These are phyloP conservation scores for Hanseniaspora clermontiae DNA, from an alignment of 805 yeast genomes.

Conservation along the genomic window DNA sequence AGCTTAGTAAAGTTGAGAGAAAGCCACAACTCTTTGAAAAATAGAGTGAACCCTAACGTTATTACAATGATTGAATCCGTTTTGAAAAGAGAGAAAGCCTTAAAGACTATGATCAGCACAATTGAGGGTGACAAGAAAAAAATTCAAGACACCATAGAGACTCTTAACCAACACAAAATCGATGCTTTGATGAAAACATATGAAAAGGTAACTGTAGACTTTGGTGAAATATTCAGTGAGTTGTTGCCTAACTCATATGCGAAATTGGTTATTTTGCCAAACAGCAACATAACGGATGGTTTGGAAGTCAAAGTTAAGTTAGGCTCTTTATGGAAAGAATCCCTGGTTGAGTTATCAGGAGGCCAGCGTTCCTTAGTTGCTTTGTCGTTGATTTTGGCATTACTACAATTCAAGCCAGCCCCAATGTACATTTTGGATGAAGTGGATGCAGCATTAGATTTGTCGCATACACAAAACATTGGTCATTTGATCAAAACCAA, in stretches of 20 bases:
- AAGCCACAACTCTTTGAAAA: constrained; percentile 54
- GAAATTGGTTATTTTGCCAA: constrained; percentile 68
- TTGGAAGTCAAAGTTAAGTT: constrained; percentile 78
- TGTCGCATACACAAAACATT: constrained; percentile 93
- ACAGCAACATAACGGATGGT: constrained; percentile 78
- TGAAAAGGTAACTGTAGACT: constrained; percentile 74
- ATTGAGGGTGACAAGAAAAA: constrained; percentile 81
- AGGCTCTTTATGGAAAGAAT: constrained; percentile 91
- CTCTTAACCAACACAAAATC: constrained; percentile 72
- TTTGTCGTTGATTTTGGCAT: constrained; percentile 77
- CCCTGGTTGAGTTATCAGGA: constrained; percentile 87
- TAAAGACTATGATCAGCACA: constrained; percentile 69
- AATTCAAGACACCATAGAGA: constrained; percentile 74
- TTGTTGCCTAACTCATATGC: constrained; percentile 83
- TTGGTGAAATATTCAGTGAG: constrained; percentile 81
- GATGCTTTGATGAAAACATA: constrained; percentile 75
- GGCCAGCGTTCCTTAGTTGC: constrained; percentile 96
- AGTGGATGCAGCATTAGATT: constrained; percentile 95
- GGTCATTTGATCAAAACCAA: constrained; percentile 92
- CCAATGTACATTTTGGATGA: constrained; percentile 97
- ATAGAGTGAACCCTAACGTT: constrained; percentile 72
- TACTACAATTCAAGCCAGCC: constrained; percentile 90
- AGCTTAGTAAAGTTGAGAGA: constrained; percentile 36
- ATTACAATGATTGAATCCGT: constrained; percentile 87
- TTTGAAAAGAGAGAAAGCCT: constrained; percentile 69